phyloP scores from a whole-genome alignment of 2,329 filamentous ascomycete genomes.

The Fusarium sp. region DNA sequence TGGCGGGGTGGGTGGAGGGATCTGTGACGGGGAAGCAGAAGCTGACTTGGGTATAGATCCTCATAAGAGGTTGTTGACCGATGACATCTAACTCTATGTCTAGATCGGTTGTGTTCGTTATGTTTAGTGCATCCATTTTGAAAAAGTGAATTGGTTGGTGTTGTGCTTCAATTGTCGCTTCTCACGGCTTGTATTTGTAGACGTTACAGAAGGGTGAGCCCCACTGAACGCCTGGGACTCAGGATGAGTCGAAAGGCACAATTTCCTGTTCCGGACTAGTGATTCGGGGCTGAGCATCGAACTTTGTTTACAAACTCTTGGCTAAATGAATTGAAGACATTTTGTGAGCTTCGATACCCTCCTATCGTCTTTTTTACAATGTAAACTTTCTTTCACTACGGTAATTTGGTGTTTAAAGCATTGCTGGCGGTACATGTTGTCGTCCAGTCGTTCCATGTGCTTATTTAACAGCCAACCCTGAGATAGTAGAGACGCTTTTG shows the following conservation, averaged over 20 bases:
- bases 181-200: slow-evolving; percentile 10
- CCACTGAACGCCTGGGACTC: not conserved
- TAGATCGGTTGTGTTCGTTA: not conserved
- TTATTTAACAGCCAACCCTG: no score
- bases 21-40: slow-evolving; percentile 56
- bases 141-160: not conserved
- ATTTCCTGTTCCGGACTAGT: slow-evolving; percentile 5
- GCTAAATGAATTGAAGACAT: no score
- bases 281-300: no score
- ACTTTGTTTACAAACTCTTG: no score
- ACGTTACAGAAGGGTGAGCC: rapidly evolving
- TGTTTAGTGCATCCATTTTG: slow-evolving; percentile 15
- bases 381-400: no score
- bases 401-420: no score
- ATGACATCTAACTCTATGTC: slow-evolving; percentile 57
- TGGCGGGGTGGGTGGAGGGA: slow-evolving; percentile 37
- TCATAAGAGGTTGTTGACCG: slow-evolving; percentile 58
- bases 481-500: no score
- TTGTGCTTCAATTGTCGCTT: not conserved
- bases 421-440: no score
- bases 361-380: no score
- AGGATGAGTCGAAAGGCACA: slow-evolving; percentile 23
- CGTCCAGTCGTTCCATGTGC: no score
- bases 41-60: slow-evolving; percentile 63
- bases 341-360: no score